Evolutionary conservation across 495 filamentous ascomycete genomes (phyloP).

Genomic region (Bacidia rubella): DNA sequence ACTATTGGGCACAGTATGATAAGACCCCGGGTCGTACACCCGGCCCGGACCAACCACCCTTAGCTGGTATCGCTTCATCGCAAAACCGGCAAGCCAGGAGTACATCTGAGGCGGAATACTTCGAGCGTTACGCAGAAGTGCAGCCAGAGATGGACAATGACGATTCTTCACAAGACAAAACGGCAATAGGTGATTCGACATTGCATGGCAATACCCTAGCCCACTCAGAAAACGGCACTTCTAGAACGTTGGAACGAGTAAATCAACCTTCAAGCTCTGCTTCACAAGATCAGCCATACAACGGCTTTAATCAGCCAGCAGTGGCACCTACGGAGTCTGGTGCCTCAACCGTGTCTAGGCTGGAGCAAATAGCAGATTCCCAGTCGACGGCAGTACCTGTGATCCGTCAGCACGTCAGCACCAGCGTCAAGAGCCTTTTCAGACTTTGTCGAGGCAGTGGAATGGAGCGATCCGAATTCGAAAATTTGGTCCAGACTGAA

Average conservation of each 20-base stretch:
- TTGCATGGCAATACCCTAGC: conserved; percentile 38
- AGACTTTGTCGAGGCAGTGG: conserved; percentile 65
- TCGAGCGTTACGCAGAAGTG: conserved; percentile 72
- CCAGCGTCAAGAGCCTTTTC: conserved; percentile 80
- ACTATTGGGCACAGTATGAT: conserved; percentile 93
- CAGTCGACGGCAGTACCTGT: conserved; percentile 61
- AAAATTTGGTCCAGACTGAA: conserved; percentile 65
- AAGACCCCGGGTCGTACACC: conserved; percentile 68
- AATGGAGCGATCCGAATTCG: conserved; percentile 74
- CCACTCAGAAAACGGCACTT: conserved; percentile 20
- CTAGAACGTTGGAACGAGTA: background rate
- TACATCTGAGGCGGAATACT: conserved; percentile 63
- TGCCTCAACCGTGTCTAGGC: conserved; percentile 46
- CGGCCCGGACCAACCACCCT: conserved; percentile 37
- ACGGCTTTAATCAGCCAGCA: conserved; percentile 30
- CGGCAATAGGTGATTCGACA: conserved; percentile 37
- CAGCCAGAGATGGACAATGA: conserved; percentile 86
- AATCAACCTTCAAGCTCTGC: background rate
- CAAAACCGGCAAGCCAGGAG: conserved; percentile 24
- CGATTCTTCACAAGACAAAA: conserved; percentile 54
- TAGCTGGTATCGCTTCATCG: conserved; percentile 24
- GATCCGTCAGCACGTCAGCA: conserved; percentile 77
- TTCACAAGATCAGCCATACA: background rate
- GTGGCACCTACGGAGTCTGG: conserved; percentile 37
- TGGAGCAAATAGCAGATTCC: conserved; percentile 51